phyloP scores from a whole-genome alignment of 768 basidiomycete species.

The Sutorius australiensis region DNA sequence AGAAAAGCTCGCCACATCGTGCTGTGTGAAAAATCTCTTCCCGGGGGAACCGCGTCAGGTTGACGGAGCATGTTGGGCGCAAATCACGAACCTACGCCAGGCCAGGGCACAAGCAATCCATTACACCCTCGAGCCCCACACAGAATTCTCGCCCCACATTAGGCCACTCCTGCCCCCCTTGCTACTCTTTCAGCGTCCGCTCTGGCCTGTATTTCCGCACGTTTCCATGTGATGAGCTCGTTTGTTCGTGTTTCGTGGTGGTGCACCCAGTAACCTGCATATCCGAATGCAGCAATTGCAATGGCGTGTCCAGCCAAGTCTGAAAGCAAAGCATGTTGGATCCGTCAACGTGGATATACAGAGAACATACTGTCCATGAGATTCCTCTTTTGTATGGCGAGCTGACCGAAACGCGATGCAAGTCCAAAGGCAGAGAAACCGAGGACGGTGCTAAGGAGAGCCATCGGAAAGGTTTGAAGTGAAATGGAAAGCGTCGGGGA shows the following conservation, averaged over 20 bases:
- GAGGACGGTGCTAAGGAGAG: slow-evolving; percentile 64
- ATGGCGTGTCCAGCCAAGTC: slow-evolving; percentile 71
- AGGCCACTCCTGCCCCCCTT: slow-evolving; percentile 20
- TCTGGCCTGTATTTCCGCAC: slow-evolving; percentile 53
- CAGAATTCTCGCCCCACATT: slow-evolving; percentile 7
- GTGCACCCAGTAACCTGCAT: slow-evolving; percentile 72
- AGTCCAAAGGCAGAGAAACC: slow-evolving; percentile 84
- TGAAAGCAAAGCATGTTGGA: slow-evolving; percentile 27
- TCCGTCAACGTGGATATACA: background rate
- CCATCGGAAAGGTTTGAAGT: slow-evolving; percentile 37
- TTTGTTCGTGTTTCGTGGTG: slow-evolving; percentile 60
- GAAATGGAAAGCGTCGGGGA: slow-evolving; percentile 10
- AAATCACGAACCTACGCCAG: slow-evolving; percentile 24
- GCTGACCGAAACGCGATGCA: slow-evolving; percentile 78
- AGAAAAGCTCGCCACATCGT: slow-evolving; percentile 13
- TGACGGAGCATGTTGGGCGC: background rate
- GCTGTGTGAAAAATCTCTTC: slow-evolving; percentile 9
- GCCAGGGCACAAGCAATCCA: background rate
- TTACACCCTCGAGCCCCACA: background rate
- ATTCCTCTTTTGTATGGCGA: slow-evolving; percentile 78
- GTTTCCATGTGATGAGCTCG: slow-evolving; percentile 61
- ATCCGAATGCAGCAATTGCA: slow-evolving; percentile 68
- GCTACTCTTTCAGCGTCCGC: slow-evolving; percentile 24
- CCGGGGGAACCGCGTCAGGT: slow-evolving; percentile 6
- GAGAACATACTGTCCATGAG: slow-evolving; percentile 70